Base-by-base conservation (phyloP, 768 basidiomycete species). In the Rickenella mellea region DNA sequence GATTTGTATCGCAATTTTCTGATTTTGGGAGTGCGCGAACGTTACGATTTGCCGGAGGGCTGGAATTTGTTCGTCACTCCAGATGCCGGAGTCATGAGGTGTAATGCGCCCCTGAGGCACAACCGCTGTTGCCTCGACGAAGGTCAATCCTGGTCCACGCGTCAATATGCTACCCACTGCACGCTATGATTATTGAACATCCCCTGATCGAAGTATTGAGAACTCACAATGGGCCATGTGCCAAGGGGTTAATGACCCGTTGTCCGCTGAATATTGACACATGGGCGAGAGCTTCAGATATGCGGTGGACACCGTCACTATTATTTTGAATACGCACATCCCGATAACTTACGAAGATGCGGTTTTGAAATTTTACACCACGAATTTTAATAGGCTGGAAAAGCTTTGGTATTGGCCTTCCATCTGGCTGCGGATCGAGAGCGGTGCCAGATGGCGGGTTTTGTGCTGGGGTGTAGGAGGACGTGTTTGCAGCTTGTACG, bases 1-100 rank as follows among this genome's bases (percentile, higher is more conserved):
- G 14, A 88, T 70, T 56, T 89, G 87, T 42, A 87, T 78, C 7
- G 66, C 85, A 17, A 87, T 71, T 38, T 78, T 77, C 53, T 81
- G 76, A 36, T 68, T 72, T 49, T 81, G 79, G 1, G 76, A 73
- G 53, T 83, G 80, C n/a, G 80, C 80, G 41, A 84, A 83, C 44
- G 80, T 73, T 52, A 78, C 72, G 48, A 87, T 66, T 27, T 70
- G 57, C 44, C 68, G 63, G 30, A 73, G 53, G 2, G 59, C 49
- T 12, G 57, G 64, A 48, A 62, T 67, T 28, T 84, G 83, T 1
- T 64, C 62, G 45, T 81, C 82, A 19, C 65, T 58, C 81, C 82
- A 84, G 41, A 84, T 52, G 5, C 80, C 82, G 21, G 59, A 44
- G 44, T 83, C 83, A 46, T 80, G 66, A 1, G 83, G 79, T 0